Evolutionary conservation across 805 yeast genomes (phyloP).

Genomic region (Candida xiaguanensis): DNA sequence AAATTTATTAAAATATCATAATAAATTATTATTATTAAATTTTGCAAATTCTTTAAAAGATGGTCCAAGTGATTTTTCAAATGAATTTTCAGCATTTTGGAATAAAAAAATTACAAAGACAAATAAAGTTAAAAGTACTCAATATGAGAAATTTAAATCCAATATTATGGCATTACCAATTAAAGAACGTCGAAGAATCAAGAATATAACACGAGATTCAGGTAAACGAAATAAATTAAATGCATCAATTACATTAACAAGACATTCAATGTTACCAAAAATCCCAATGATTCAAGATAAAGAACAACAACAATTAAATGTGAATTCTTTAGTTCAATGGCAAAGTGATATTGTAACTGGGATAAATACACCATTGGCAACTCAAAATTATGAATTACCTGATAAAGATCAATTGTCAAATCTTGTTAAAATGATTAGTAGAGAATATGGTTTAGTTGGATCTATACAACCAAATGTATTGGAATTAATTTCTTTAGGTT

Average conservation of each 20-base stretch:
- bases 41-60: constrained; percentile 81
- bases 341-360: constrained; percentile 90
- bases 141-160: constrained; percentile 76
- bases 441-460: constrained; percentile 88
- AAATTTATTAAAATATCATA: constrained; percentile 61
- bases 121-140: constrained; percentile 56
- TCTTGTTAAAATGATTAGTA: constrained; percentile 73
- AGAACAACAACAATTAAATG: constrained; percentile 42
- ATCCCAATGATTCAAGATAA: constrained; percentile 68
- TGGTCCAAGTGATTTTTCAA: constrained; percentile 55
- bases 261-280: constrained; percentile 75
- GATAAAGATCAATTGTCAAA: constrained; percentile 66
- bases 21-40: constrained; percentile 75
- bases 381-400: constrained; percentile 78
- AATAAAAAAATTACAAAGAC: constrained; percentile 47
- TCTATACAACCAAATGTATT: constrained; percentile 71
- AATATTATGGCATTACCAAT: constrained; percentile 84
- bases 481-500: constrained; percentile 75
- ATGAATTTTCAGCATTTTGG: constrained; percentile 42
- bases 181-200: constrained; percentile 79
- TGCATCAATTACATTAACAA: constrained; percentile 63
- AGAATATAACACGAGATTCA: constrained; percentile 76
- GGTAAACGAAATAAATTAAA: constrained; percentile 74
- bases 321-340: constrained; percentile 68
- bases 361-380: constrained; percentile 72